phyloP scores from a whole-genome alignment of 257 asterid species.

The Solanum chilense region DNA sequence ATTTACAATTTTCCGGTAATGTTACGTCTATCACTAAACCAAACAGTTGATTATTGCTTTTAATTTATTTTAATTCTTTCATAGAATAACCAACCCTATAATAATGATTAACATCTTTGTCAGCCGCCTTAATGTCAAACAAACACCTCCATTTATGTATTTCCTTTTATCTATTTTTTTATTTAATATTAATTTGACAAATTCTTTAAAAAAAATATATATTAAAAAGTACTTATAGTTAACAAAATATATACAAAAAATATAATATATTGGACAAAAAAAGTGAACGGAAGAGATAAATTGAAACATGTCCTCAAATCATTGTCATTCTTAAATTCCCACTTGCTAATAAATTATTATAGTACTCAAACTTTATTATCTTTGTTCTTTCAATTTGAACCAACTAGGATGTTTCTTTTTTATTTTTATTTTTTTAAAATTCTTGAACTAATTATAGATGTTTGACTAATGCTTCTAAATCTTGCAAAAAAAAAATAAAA shows the following conservation, averaged over 20 bases:
- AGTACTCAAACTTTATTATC: neutral
- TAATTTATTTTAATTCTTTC: neutral
- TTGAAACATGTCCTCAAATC: neutral
- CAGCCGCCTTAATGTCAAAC: neutral
- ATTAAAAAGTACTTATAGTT: too few species aligned
- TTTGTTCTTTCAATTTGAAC: neutral
- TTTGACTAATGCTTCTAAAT: too few species aligned
- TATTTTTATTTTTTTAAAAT: too few species aligned
- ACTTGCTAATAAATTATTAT: neutral
- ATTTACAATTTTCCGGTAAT: too few species aligned
- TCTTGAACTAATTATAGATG: neutral
- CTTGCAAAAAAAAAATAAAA: too few species aligned
- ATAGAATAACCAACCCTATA: neutral
- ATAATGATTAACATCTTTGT: neutral
- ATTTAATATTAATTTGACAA: too few species aligned
- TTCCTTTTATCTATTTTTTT: too few species aligned
- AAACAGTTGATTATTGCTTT: neutral
- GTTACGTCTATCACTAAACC: neutral
- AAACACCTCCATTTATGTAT: too few species aligned
- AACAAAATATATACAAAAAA: too few species aligned
- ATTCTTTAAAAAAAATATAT: fast-evolving
- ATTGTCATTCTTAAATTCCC: neutral
- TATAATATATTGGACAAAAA: too few species aligned
- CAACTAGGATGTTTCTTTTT: neutral
- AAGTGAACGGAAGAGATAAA: too few species aligned